Evolutionary conservation across 257 asterid genomes (phyloP), one percentile per base, ranked within the genome.

Genomic region (Scutellaria galericulata): DNA sequence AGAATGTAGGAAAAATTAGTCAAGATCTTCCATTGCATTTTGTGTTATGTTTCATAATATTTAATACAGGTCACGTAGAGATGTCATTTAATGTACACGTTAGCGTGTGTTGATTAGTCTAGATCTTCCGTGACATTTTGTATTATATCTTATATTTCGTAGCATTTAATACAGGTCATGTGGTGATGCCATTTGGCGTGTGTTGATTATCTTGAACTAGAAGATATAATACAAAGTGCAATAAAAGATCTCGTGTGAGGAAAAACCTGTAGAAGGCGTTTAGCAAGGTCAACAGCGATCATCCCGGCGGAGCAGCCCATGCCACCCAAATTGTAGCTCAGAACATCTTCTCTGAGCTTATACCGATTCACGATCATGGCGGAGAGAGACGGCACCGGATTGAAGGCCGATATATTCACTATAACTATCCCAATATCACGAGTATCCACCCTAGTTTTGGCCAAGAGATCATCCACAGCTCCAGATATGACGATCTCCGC

Each of bases 221-320:
- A 24, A 18, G 18, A 18, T 18, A 18, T 18, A 18, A 0, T 0
- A 18, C 18, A 0, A 18, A 18, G 18, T 18, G 18, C 0, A 18
- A 24, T 24, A 2, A 2, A 24, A 24, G 27, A 24, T 24, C 27
- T 24, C 51, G 3, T 46, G 4, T 46, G 5, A 3, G 1, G 12
- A 9, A 47, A 22, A 47, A 77, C 79, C 80, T 76, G 82, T 0
- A 73, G 62, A 42, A 83, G 77, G 41, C 76, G 73, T 77, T 77
- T 83, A 11, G 84, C 87, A 47, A 83, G 84, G 73, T 76, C 82
- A 3, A 83, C 55, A 51, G 86, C 82, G 27, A 79, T 76, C 51
- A 83, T 48, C 5, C 84, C 82, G 6, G 86, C 86, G 53, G 80
- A 76, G 72, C 86, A 83, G 5, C 86, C 86, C 86, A 83, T 83